A percentile compares a stretch with the other conserved stretches of the same genome.
Evolutionary conservation across 2,329 filamentous ascomycete species (phyloP).

Genomic region (Microsporum audouinii): DNA sequence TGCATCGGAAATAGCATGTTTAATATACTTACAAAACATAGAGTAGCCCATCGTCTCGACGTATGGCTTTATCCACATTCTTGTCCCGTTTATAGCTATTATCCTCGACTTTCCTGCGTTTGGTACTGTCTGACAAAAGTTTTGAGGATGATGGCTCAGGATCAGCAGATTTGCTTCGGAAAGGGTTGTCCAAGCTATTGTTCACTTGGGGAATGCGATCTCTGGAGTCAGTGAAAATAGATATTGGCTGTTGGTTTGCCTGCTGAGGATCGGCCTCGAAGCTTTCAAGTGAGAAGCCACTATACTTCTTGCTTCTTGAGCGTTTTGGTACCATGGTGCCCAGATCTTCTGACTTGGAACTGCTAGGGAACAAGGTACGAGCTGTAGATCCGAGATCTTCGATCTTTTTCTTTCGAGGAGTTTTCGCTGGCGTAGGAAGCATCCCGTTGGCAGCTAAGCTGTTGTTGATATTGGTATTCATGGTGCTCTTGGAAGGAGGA

Average conservation of each 20-base stretch:
- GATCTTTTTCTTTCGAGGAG: conserved; percentile 45
- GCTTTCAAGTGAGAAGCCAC: conserved; percentile 36
- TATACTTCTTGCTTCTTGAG: conserved; percentile 29
- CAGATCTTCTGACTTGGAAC: conserved; percentile 27
- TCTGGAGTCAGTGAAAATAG: conserved; percentile 53
- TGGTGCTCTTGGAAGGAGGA: conserved; percentile 15
- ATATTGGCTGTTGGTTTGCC: conserved; percentile 33
- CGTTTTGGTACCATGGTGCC: conserved; percentile 41
- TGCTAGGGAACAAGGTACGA: conserved; percentile 43
- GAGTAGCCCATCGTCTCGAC: conserved; percentile 47
- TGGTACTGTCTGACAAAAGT: conserved; percentile 21
- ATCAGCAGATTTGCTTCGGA: conserved; percentile 32
- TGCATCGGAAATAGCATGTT: background rate
- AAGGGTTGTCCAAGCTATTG: conserved; percentile 45
- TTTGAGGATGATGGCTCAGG: conserved; percentile 2
- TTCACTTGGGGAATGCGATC: conserved; percentile 48
- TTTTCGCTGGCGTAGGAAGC: conserved; percentile 52
- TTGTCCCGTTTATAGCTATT: conserved; percentile 21
- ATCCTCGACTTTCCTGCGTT: conserved; percentile 28
- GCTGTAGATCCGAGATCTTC: conserved; percentile 38
- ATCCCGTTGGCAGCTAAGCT: conserved; percentile 30
- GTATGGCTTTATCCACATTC: conserved; percentile 40
- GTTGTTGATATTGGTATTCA: conserved; percentile 13
- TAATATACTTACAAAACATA: conserved; percentile 48
- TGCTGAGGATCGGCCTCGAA: conserved; percentile 26